Evolutionary conservation across 176 grass and related monocot species (phyloP).

Genomic region (Lolium perenne): DNA sequence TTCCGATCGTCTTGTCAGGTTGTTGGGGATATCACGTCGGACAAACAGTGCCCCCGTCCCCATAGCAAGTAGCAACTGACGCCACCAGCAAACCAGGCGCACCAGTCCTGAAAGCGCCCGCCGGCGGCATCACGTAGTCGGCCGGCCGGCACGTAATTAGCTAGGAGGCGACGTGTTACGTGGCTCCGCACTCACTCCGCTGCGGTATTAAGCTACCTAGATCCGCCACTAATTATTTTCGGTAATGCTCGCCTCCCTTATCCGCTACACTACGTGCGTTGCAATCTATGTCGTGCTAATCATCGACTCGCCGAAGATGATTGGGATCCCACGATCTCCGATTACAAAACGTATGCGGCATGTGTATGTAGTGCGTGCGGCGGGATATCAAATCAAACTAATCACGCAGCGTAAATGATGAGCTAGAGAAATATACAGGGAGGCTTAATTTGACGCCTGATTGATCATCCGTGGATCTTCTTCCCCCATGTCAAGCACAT

Average conservation of each 20-base stretch:
- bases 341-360: background rate
- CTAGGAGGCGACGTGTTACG: background rate
- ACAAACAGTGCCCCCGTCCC: constrained; percentile 12
- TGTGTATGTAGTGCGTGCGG: background rate
- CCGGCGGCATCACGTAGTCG: background rate
- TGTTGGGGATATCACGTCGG: constrained; percentile 52
- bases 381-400: too few relatives aligned
- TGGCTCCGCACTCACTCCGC: background rate
- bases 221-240: background rate
- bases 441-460: too few relatives aligned
- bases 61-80: constrained; percentile 9
- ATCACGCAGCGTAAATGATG: too few relatives aligned
- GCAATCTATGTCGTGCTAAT: constrained; percentile 35
- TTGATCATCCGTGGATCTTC: background rate
- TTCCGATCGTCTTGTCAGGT: constrained; percentile 36
- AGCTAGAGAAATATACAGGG: too few relatives aligned
- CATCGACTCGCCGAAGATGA: background rate
- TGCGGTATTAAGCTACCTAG: background rate
- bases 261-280: background rate
- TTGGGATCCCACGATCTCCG: constrained; percentile 25
- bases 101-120: constrained; percentile 45
- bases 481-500: constrained; percentile 21
- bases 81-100: constrained; percentile 49
- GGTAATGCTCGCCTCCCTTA: background rate
- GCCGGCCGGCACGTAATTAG: background rate